These are phyloP conservation scores for Echinochloa phyllopogon DNA, from an alignment of 176 grass and related monocot species.

Conservation along the genomic window DNA sequence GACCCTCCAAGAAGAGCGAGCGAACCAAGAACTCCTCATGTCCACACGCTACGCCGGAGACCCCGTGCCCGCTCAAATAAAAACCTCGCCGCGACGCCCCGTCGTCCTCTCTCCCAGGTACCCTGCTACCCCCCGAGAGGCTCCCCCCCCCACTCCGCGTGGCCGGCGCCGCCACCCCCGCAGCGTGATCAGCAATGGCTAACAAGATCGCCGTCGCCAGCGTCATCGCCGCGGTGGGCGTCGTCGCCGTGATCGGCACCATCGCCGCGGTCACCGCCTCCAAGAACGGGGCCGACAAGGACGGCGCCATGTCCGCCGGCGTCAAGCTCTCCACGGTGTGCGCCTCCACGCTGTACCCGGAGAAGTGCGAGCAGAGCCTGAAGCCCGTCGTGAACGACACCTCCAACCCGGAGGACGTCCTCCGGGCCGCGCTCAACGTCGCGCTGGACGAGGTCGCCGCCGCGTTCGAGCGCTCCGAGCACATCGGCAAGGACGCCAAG, in stretches of 20 bases:
- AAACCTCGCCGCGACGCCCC: conserved; percentile 16
- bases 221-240: conserved; percentile 57
- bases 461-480: conserved; percentile 30
- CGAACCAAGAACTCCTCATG: conserved; percentile 30
- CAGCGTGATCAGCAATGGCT: conserved; percentile 46
- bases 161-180: background rate
- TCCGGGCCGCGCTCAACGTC: conserved; percentile 54
- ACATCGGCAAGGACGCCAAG: conserved; percentile 47
- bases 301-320: conserved; percentile 27
- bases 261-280: conserved; percentile 57
- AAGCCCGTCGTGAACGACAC: conserved; percentile 46
- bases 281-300: conserved; percentile 8
- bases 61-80: conserved; percentile 3
- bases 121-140: background rate
- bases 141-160: background rate
- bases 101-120: background rate
- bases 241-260: conserved; percentile 71
- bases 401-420: conserved; percentile 49
- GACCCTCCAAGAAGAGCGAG: conserved; percentile 1
- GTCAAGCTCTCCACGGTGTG: conserved; percentile 64
- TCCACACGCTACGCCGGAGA: conserved; percentile 39
- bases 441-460: conserved; percentile 56
- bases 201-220: conserved; percentile 60
- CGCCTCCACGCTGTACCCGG: conserved; percentile 66
- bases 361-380: conserved; percentile 68